phyloP scores from a whole-genome alignment of 2,329 filamentous ascomycete genomes.

The Blumeria graminis region DNA sequence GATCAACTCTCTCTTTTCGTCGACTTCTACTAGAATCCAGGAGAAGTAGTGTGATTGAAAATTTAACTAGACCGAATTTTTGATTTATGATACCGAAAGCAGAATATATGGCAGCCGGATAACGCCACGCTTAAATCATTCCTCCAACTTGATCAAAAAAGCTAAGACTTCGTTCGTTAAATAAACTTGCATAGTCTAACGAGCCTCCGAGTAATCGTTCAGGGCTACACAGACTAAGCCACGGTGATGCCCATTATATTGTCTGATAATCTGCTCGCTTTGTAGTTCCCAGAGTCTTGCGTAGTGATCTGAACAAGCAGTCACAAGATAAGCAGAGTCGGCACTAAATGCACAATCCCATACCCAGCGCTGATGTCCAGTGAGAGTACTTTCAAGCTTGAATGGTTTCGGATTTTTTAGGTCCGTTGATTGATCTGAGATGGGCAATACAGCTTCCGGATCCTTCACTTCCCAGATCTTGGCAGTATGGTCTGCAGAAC shows the following conservation, averaged over 20 bases:
- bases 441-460: constrained; percentile 24
- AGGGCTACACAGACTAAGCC: constrained; percentile 18
- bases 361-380: constrained; percentile 53
- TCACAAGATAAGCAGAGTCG: constrained; percentile 50
- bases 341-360: constrained; percentile 60
- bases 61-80: too few relatives aligned
- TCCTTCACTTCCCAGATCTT: constrained; percentile 87
- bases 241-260: constrained; percentile 54
- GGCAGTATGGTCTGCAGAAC: constrained; percentile 56
- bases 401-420: constrained; percentile 26
- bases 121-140: too few relatives aligned
- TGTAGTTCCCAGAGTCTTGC: constrained; percentile 48
- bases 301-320: constrained; percentile 51
- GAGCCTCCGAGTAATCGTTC: constrained; percentile 9
- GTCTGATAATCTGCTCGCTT: constrained; percentile 44
- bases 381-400: constrained; percentile 42
- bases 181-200: constrained; percentile 1
- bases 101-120: too few relatives aligned
- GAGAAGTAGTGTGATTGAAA: too few relatives aligned
- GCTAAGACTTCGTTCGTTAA: background rate
- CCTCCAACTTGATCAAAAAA: too few relatives aligned
- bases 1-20: too few relatives aligned
- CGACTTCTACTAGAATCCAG: too few relatives aligned
- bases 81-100: too few relatives aligned
- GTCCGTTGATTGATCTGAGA: constrained; percentile 10